Evolutionary conservation across 2,329 filamentous ascomycete species (phyloP).

Genomic region (Phialophora expanda): DNA sequence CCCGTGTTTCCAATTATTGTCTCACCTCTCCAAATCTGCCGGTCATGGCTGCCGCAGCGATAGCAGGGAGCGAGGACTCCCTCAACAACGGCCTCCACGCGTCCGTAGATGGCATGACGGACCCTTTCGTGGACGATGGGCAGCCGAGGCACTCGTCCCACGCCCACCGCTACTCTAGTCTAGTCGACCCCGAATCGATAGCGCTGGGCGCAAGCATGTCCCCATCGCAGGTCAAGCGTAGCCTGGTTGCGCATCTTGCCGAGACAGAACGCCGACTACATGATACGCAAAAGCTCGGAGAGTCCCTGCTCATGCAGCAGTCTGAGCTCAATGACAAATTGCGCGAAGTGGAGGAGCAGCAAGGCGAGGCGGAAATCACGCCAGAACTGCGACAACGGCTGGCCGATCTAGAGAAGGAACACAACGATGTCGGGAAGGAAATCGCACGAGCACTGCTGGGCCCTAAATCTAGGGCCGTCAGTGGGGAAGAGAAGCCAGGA

Average conservation of each 20-base stretch:
- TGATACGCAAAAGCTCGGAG: conserved; percentile 87
- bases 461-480: conserved; percentile 77
- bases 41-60: conserved; percentile 31
- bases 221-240: conserved; percentile 83
- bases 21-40: conserved; percentile 10
- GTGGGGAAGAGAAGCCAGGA: conserved; percentile 68
- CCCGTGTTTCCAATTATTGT: conserved; percentile 4
- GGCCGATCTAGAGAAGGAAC: conserved; percentile 87
- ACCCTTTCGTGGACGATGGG: conserved; percentile 51
- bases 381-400: conserved; percentile 83
- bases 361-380: conserved; percentile 77
- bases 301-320: conserved; percentile 83
- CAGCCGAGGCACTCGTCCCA: conserved; percentile 44
- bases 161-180: conserved; percentile 73
- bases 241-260: conserved; percentile 85
- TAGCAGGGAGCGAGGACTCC: conserved; percentile 24
- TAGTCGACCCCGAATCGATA: conserved; percentile 79
- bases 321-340: conserved; percentile 80
- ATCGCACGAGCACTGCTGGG: conserved; percentile 85
- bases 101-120: conserved; percentile 28
- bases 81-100: conserved; percentile 28
- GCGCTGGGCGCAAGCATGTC: conserved; percentile 77
- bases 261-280: conserved; percentile 92
- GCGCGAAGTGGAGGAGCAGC: conserved; percentile 79
- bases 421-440: conserved; percentile 89